phyloP scores from a whole-genome alignment of 2,329 filamentous ascomycete genomes.

The Fusarium verrucosum region DNA sequence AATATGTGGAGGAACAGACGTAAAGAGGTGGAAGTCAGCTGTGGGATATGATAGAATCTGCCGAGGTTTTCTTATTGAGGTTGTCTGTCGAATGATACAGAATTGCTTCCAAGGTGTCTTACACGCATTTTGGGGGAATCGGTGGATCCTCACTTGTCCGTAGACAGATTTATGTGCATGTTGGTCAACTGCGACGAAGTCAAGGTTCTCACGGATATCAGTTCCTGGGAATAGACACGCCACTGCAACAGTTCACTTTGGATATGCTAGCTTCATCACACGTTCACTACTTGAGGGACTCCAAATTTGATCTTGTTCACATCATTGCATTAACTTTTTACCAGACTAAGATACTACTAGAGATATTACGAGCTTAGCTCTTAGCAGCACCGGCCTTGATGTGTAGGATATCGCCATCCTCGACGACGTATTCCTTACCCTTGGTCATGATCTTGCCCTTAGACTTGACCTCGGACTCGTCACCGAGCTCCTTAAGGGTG shows the following conservation, averaged over 20 bases:
- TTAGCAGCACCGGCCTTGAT: constrained; percentile 92
- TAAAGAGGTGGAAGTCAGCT: background rate
- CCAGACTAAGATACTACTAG: constrained; percentile 17
- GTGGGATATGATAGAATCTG: background rate
- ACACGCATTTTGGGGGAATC: too few species aligned
- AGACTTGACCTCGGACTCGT: constrained; percentile 87
- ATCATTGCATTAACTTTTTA: constrained; percentile 41
- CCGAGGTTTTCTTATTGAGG: too few species aligned
- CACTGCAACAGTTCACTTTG: too few species aligned
- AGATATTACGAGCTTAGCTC: constrained; percentile 56
- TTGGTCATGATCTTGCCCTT: constrained; percentile 98
- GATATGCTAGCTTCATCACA: too few species aligned
- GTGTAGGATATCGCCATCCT: constrained; percentile 83
- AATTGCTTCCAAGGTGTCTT: too few species aligned
- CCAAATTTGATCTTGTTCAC: constrained; percentile 17
- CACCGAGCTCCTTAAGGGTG: constrained; percentile 83
- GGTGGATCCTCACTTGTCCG: too few species aligned
- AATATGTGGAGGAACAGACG: background rate
- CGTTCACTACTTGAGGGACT: background rate
- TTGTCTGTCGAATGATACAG: too few species aligned
- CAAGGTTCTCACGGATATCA: too few species aligned
- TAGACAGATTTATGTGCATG: too few species aligned
- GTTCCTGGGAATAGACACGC: too few species aligned
- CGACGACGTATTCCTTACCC: constrained; percentile 94
- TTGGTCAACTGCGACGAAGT: too few species aligned